Base-by-base conservation (phyloP, 1,139 yeast species). In the Debaryomyces fabryi region DNA sequence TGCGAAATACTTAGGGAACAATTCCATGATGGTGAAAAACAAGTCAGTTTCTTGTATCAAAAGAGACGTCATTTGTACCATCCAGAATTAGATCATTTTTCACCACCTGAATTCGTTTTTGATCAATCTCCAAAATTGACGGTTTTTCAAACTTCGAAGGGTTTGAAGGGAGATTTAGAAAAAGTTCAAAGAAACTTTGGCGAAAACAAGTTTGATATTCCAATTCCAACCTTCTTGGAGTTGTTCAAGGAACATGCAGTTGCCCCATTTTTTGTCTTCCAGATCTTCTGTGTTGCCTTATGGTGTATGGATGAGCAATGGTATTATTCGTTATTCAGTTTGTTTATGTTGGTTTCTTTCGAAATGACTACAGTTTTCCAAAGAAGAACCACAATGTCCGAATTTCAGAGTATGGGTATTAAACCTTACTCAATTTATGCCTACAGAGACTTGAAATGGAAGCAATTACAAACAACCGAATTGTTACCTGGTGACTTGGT, bases 301-400 rank as follows among this genome's bases (percentile, higher is more conserved):
- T 95, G 98, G 98, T 81, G 90, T 63, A 82, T 93, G 83, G 99
- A 95, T 70, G 98, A 92, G 58, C 88, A 89, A 74, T 93, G 98
- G 98, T 92, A 92, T 69, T 88, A 88, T 64, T 91, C 98, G 5
- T 72, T 95, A 52, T 91, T 95, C 70, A 88, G 96, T 27, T 76
- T 93, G 55, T 86, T 95, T 67, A 92, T 93, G 96, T 79, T 95
- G 55, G 86, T 93, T 27, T 82, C 96, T 3, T 93, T 93, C 73
- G 99, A 93, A 70, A 88, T 86, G 69, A 90, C 97, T 36, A 91
- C 96, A 37, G 99, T 93, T 15, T 88, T 84, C 71, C 99, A 95
- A 76, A 87, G 99, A 71, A 88, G 96, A 72, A 76, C 90, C 10
- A 93, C 99, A 46, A 86, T 93, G 90, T 75, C 85, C 45, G 99